Percentiles rank a stretch among this genome's conserved stretches.
Evolutionary conservation across 768 basidiomycete genomes (phyloP).

Genomic region (Hericium rajendrae): DNA sequence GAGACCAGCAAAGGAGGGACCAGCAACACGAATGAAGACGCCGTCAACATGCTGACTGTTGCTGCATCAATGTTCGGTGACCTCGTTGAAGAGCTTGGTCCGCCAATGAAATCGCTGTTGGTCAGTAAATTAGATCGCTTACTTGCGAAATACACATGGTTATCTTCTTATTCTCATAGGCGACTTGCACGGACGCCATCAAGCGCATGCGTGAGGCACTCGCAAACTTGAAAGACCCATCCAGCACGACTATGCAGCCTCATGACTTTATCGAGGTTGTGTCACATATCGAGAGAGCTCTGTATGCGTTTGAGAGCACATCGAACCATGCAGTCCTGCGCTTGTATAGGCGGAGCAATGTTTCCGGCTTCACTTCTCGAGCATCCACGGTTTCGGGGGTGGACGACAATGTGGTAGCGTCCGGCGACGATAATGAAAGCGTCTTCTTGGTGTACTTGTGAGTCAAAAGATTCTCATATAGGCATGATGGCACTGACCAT

Average conservation of each 20-base stretch:
- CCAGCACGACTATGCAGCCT: conserved; percentile 31
- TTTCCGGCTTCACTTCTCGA: conserved; percentile 12
- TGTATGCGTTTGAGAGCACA: conserved; percentile 69
- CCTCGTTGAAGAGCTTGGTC: conserved; percentile 69
- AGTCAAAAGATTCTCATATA: conserved; percentile 22
- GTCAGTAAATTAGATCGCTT: conserved; percentile 29
- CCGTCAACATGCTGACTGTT: conserved; percentile 39
- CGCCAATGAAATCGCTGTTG: conserved; percentile 64
- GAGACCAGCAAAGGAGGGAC: conserved; percentile 9
- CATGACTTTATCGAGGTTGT: conserved; percentile 59
- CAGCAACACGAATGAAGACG: conserved; percentile 20
- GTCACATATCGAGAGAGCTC: conserved; percentile 56
- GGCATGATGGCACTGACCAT: conserved; percentile 1
- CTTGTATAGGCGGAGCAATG: conserved; percentile 50
- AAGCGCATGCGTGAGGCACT: conserved; percentile 60
- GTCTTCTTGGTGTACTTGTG: conserved; percentile 90
- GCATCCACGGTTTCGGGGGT: conserved; percentile 16
- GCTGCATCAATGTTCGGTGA: conserved; percentile 72
- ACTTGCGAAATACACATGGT: background rate
- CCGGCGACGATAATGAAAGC: conserved; percentile 60
- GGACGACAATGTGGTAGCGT: conserved; percentile 26
- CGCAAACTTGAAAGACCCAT: conserved; percentile 29
- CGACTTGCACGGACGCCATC: conserved; percentile 49
- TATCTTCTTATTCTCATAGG: conserved; percentile 26
- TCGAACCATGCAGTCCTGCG: conserved; percentile 79